Evolutionary conservation across 2,329 filamentous ascomycete species (phyloP).

Genomic region (Penicillium oxalicum): DNA sequence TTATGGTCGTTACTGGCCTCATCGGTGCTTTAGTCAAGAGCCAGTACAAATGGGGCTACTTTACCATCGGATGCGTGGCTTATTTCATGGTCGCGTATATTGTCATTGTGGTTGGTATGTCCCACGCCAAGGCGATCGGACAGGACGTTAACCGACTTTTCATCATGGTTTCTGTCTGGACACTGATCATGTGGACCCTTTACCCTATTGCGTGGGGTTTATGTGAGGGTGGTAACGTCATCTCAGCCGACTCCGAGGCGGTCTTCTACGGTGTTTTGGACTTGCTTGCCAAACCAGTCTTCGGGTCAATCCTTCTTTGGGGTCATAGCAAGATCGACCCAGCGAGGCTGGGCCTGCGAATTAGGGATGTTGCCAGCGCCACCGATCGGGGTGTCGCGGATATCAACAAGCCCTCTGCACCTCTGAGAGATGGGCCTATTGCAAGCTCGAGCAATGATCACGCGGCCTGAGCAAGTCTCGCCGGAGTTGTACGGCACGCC

Average conservation of each 20-base stretch:
- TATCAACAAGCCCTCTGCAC: too few relatives aligned
- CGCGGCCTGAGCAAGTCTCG: too few relatives aligned
- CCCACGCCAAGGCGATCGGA: constrained; percentile 39
- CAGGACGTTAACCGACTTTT: constrained; percentile 40
- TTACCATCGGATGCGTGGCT: constrained; percentile 47
- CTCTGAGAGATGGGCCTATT: too few relatives aligned
- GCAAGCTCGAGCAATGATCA: too few relatives aligned
- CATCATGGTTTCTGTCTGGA: constrained; percentile 42
- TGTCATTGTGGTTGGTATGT: constrained; percentile 38
- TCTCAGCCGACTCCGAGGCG: constrained; percentile 43
- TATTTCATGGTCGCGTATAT: constrained; percentile 44
- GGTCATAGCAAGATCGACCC: too few relatives aligned
- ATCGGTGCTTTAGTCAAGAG: constrained; percentile 44
- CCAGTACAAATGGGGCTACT: constrained; percentile 56
- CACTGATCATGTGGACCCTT: constrained; percentile 32
- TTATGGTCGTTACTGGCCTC: constrained; percentile 49
- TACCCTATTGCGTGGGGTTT: constrained; percentile 53
- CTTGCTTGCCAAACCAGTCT: constrained; percentile 43
- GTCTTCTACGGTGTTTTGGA: constrained; percentile 54
- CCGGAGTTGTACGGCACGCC: too few relatives aligned
- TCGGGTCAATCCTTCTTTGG: constrained; percentile 21
- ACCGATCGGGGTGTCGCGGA: too few relatives aligned
- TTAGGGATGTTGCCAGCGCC: too few relatives aligned
- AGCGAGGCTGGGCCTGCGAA: too few relatives aligned
- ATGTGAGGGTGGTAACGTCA: constrained; percentile 48